phyloP scores from a whole-genome alignment of 345 rosid genomes.

The Salix koriyanagi region DNA sequence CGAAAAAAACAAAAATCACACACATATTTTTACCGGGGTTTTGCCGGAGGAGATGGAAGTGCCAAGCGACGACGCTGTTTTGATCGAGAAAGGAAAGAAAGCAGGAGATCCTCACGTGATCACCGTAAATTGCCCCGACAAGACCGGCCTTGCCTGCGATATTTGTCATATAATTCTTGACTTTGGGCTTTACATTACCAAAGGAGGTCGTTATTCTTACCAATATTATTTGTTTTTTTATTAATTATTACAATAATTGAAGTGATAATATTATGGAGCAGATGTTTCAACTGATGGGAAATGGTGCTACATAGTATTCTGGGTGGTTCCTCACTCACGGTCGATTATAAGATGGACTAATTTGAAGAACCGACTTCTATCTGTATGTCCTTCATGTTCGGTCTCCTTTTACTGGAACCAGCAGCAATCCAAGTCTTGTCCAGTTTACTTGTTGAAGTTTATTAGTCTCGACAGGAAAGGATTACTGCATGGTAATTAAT shows the following conservation, averaged over 20 bases:
- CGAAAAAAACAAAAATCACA: too few species aligned
- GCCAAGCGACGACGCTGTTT: conserved; percentile 53
- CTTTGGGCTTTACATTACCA: conserved; percentile 66
- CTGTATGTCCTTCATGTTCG: conserved; percentile 55
- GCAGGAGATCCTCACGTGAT: conserved; percentile 61
- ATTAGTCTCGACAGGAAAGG: conserved; percentile 58
- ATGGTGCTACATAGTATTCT: conserved; percentile 76
- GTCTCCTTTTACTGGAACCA: conserved; percentile 38
- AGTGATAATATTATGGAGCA: conserved; percentile 14
- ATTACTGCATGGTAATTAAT: conserved; percentile 61
- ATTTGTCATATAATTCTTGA: conserved; percentile 68
- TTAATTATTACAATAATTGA: not conserved
- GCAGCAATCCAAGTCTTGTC: conserved; percentile 35
- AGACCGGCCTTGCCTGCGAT: conserved; percentile 75
- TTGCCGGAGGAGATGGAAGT: conserved; percentile 34
- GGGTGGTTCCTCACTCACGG: conserved; percentile 61
- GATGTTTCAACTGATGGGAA: conserved; percentile 88
- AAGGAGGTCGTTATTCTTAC: conserved; percentile 49
- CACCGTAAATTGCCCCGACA: conserved; percentile 79
- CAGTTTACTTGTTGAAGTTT: conserved; percentile 69
- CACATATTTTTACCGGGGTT: too few species aligned
- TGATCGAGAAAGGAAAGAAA: conserved; percentile 56
- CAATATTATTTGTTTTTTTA: not conserved
- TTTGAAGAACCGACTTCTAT: conserved; percentile 65
- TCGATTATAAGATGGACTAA: conserved; percentile 61